Base-by-base conservation (phyloP, 768 basidiomycete genomes). In the Suillus hirtellus region DNA sequence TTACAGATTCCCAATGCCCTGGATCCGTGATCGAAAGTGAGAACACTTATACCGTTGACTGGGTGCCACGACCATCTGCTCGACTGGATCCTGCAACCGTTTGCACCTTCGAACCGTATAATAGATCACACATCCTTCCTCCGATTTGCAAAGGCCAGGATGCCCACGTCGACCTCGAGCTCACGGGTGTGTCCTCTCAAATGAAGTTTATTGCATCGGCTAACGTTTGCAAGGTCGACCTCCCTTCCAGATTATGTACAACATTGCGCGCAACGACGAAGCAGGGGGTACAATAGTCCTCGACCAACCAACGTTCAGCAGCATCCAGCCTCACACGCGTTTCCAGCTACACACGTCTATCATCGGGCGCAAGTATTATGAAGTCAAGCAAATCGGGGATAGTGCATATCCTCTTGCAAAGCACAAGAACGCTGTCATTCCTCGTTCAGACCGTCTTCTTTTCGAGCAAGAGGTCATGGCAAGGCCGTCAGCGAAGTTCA, bases 201-300 rank as follows among this genome's bases (percentile, higher is more conserved):
- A 3, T 60, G 37, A n/a, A 1, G 11, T n/a, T 43, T 2, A 35
- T 54, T 35, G 46, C 19, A 46, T 27, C 59, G 49, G 35, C 40
- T 56, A 64, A 56, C 15, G 31, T 55, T 58, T 27, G 14, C 38
- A 68, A 92, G 95, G 95, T 59, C 87, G 88, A 24, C 88, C 93
- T n/a, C 95, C 95, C 0, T 98, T 96, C 84, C 89, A 96, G 72
- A 88, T 96, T 65, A 89, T 86, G 83, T 97, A 96, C 75, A 91
- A 93, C 67, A 86, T 94, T 60, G 92, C 89, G 1, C 83, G 85
- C 71, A 82, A 88, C 59, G 82, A 79, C 60, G 89, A 89, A 10
- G 78, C 79, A 19, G 90, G 92, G 4, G 89, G 86, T 7, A 90
- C 86, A 2, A 85, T 80, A 65, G 80, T 93, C 54, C 77, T 91